phyloP scores from a whole-genome alignment of 2,329 filamentous ascomycete genomes.

The Lecanosticta acicola region DNA sequence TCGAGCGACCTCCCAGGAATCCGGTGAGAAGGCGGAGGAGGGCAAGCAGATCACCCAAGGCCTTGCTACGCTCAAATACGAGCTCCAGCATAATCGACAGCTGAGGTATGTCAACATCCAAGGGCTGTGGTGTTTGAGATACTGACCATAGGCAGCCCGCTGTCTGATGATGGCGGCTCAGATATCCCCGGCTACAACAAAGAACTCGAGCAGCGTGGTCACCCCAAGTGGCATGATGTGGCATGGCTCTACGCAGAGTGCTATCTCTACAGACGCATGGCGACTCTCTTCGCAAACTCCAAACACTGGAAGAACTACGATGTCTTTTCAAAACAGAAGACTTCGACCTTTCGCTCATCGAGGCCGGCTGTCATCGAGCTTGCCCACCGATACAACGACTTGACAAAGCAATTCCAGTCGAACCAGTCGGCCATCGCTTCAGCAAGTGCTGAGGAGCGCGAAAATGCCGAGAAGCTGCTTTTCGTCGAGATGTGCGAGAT shows the following conservation, averaged over 20 bases:
- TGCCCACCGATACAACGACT: conserved; percentile 68
- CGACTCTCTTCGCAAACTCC: conserved; percentile 69
- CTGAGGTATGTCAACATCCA: conserved; percentile 43
- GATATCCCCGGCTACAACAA: conserved; percentile 81
- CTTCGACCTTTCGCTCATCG: conserved; percentile 85
- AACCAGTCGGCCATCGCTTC: conserved; percentile 42
- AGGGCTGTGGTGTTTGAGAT: not conserved
- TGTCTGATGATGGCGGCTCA: conserved; percentile 67
- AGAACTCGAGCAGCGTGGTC: conserved; percentile 69
- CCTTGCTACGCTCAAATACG: conserved; percentile 82
- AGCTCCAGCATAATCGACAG: conserved; percentile 80
- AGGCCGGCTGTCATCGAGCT: conserved; percentile 79
- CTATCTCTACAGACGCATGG: conserved; percentile 86
- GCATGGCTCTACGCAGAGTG: conserved; percentile 92
- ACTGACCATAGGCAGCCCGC: conserved; percentile 49
- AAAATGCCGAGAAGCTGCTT: conserved; percentile 67
- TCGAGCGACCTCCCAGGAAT: conserved; percentile 58
- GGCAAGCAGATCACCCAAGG: conserved; percentile 80
- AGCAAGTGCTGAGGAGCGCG: conserved; percentile 48
- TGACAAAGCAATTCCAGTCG: conserved; percentile 60
- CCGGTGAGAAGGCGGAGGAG: conserved; percentile 64
- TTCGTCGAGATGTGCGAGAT: conserved; percentile 95
- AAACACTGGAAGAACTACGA: conserved; percentile 86
- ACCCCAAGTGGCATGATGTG: conserved; percentile 73
- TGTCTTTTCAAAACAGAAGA: conserved; percentile 83